These are phyloP conservation scores for Ziziphus jujuba DNA, from an alignment of 306 rosid genomes.

Conservation along the genomic window DNA sequence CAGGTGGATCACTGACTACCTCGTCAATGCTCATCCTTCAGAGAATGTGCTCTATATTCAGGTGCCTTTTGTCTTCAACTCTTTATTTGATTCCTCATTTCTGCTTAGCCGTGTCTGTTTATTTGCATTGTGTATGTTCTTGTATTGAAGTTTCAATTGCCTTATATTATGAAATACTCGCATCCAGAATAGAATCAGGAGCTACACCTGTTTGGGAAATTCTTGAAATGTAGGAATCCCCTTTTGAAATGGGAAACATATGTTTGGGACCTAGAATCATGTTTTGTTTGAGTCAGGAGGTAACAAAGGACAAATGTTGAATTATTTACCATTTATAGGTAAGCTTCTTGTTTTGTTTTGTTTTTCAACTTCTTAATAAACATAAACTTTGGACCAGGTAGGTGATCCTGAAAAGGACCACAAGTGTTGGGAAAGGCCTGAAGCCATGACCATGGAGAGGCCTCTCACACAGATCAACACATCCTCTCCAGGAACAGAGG, in stretches of 20 bases:
- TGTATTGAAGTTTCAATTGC: background rate
- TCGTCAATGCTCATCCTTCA: conserved; percentile 69
- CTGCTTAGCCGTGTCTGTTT: background rate
- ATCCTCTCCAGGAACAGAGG: conserved; percentile 80
- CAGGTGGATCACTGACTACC: conserved; percentile 97
- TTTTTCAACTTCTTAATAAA: conserved; percentile 17
- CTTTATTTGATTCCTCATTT: background rate
- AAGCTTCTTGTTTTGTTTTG: conserved; percentile 13
- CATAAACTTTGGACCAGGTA: conserved; percentile 51
- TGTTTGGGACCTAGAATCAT: background rate
- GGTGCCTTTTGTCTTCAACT: conserved; percentile 42
- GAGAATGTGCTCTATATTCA: conserved; percentile 85
- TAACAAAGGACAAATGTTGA: background rate
- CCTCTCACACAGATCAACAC: conserved; percentile 76
- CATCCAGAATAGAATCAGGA: background rate
- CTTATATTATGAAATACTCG: background rate
- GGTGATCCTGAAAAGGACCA: conserved; percentile 83
- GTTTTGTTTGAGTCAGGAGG: background rate
- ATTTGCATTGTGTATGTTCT: background rate
- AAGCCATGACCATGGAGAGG: conserved; percentile 60
- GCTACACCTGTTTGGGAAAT: background rate
- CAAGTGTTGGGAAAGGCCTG: conserved; percentile 90
- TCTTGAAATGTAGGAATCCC: background rate
- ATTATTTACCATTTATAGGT: background rate
- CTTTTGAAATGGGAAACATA: background rate